Evolutionary conservation across 306 rosid genomes (phyloP).

Genomic region (Neltuma alba): DNA sequence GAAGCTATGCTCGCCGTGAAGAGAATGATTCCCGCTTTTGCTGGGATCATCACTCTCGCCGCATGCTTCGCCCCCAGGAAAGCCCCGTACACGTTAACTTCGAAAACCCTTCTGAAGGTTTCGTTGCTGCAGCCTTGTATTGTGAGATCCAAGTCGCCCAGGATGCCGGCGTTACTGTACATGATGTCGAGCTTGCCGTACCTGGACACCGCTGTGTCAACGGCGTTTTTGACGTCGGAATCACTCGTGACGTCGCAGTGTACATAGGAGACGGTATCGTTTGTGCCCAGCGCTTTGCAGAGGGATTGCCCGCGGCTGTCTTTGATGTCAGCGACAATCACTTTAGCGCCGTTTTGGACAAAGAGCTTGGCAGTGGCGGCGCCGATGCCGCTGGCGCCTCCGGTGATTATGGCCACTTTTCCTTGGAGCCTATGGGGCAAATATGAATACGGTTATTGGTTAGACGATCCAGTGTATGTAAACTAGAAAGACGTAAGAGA

Average conservation of each 20-base stretch:
- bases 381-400: conserved; percentile 81
- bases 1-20: conserved; percentile 66
- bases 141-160: conserved; percentile 29
- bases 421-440: conserved; percentile 41
- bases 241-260: conserved; percentile 69
- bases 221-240: conserved; percentile 50
- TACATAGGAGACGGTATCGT: conserved; percentile 32
- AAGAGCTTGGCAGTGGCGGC: conserved; percentile 64
- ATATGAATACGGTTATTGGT: not conserved
- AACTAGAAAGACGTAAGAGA: not conserved
- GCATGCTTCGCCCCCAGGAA: conserved; percentile 80
- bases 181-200: conserved; percentile 68
- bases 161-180: conserved; percentile 71
- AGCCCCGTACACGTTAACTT: conserved; percentile 61
- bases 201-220: conserved; percentile 50
- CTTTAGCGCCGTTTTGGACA: conserved; percentile 63
- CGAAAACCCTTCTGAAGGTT: conserved; percentile 58
- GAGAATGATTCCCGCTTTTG: conserved; percentile 52
- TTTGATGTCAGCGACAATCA: conserved; percentile 69
- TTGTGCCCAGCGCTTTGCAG: conserved; percentile 41
- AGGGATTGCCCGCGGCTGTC: conserved; percentile 58
- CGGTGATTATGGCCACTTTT: conserved; percentile 77
- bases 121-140: conserved; percentile 25
- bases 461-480: not conserved
- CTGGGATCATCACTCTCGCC: conserved; percentile 62